These are phyloP conservation scores for Hirsutella thompsonii DNA, from an alignment of 2,329 filamentous ascomycete species.

Conservation along the genomic window DNA sequence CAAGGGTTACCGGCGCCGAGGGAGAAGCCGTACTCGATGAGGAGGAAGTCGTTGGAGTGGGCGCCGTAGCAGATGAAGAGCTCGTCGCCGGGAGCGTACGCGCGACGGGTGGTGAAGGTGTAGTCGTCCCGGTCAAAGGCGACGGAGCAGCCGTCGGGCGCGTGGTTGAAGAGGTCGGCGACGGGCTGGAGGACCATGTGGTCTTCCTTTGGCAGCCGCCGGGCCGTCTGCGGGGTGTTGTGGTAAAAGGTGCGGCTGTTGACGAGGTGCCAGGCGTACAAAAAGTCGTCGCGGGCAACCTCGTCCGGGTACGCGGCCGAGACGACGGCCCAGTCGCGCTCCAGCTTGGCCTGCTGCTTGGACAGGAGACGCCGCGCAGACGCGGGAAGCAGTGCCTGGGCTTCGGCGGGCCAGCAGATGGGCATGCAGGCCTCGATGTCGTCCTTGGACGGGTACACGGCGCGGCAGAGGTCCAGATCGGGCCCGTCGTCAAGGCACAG, in stretches of 20 bases:
- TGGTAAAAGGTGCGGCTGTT: constrained; percentile 53
- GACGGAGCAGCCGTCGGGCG: constrained; percentile 34
- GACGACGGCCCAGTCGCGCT: constrained; percentile 25
- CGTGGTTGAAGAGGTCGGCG: constrained; percentile 58
- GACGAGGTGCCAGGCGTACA: constrained; percentile 45
- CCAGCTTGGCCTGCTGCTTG: constrained; percentile 36
- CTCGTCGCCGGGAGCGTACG: constrained; percentile 46
- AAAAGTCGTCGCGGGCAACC: constrained; percentile 27
- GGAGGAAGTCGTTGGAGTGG: constrained; percentile 58
- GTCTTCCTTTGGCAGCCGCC: constrained; percentile 32
- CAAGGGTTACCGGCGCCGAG: constrained; percentile 30
- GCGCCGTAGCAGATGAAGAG: constrained; percentile 55
- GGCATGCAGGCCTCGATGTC: constrained; percentile 42
- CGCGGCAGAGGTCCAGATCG: constrained; percentile 45
- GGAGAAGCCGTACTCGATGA: constrained; percentile 52
- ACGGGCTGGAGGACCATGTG: constrained; percentile 59
- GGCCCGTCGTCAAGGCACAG: constrained; percentile 39
- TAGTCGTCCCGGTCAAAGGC: constrained; percentile 38
- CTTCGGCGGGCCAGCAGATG: constrained; percentile 29
- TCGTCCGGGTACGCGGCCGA: constrained; percentile 12
- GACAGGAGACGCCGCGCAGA: constrained; percentile 29
- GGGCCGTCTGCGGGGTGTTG: constrained; percentile 29
- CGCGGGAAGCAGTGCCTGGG: constrained; percentile 31
- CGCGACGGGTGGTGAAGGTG: constrained; percentile 35
- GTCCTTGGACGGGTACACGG: constrained; percentile 48